Conservation (phyloP, 2,329 filamentous ascomycete genomes). For the Colletotrichum limetticola region DNA sequence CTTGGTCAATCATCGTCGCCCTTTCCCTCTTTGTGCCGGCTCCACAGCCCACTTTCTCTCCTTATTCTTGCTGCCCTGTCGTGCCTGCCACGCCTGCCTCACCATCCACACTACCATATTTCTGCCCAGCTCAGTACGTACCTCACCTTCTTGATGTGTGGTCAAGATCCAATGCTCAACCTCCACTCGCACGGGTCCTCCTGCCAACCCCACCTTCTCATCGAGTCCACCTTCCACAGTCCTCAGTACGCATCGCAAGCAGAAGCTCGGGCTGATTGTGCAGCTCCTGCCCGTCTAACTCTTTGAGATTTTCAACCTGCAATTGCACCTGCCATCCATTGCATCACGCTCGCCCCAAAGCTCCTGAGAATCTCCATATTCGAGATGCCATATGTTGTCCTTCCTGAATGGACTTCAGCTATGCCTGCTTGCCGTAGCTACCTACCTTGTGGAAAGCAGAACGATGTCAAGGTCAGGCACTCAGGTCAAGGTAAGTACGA, state of each 20-base stretch:
- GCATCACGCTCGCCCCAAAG: background rate
- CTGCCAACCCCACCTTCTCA: background rate
- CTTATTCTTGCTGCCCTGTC: background rate
- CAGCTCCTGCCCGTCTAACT: background rate
- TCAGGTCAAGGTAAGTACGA: too few species aligned
- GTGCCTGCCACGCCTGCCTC: slow-evolving; percentile 5
- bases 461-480: background rate
- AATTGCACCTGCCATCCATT: background rate
- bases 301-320: background rate
- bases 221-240: background rate
- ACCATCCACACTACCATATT: slow-evolving; percentile 1
- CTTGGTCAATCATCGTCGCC: slow-evolving; percentile 7
- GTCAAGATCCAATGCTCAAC: background rate
- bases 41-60: slow-evolving; percentile 33
- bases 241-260: too few species aligned
- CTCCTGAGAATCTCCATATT: background rate
- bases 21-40: background rate
- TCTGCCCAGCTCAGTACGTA: slow-evolving; percentile 27
- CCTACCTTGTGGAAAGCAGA: background rate
- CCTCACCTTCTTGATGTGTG: background rate
- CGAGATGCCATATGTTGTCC: background rate
- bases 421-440: background rate
- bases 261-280: background rate
- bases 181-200: background rate
- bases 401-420: too few species aligned